phyloP scores from a whole-genome alignment of 331 rosid species.

The Telfairia occidentalis region DNA sequence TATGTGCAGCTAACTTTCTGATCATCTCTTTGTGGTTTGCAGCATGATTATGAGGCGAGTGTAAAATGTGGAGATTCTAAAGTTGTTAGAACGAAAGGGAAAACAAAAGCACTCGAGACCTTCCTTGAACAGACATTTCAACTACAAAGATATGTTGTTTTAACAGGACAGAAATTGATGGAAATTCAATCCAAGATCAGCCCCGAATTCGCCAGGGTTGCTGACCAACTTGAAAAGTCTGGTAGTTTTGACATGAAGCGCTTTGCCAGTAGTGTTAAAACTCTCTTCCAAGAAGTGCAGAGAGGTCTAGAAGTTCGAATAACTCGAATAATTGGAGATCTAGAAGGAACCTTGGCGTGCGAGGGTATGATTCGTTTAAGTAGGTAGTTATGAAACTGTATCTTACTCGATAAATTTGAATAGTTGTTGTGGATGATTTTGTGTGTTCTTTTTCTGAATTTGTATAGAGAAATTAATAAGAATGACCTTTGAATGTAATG shows the following conservation, averaged over 20 bases:
- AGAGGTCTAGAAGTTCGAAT: slow-evolving; percentile 85
- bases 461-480: background rate
- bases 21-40: slow-evolving; percentile 19
- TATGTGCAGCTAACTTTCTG: background rate
- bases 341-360: slow-evolving; percentile 84
- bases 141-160: slow-evolving; percentile 74
- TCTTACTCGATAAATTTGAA: background rate
- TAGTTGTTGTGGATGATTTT: background rate
- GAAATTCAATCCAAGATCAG: slow-evolving; percentile 58
- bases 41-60: slow-evolving; percentile 57
- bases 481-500: background rate
- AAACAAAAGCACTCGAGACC: slow-evolving; percentile 46
- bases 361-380: slow-evolving; percentile 73
- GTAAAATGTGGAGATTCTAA: slow-evolving; percentile 35
- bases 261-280: slow-evolving; percentile 48
- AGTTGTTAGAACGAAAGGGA: slow-evolving; percentile 49
- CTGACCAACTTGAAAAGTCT: slow-evolving; percentile 54
- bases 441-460: background rate
- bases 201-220: slow-evolving; percentile 43
- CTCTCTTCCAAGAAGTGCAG: slow-evolving; percentile 67
- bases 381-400: slow-evolving; percentile 27
- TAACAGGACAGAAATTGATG: slow-evolving; percentile 70
- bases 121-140: slow-evolving; percentile 85
- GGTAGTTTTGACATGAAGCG: slow-evolving; percentile 61
- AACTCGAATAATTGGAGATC: slow-evolving; percentile 77